Evolutionary conservation across 73 alveolate species (phyloP), one percentile per base, ranked within the genome.

Genomic region (Tetrahymena thermophila): DNA sequence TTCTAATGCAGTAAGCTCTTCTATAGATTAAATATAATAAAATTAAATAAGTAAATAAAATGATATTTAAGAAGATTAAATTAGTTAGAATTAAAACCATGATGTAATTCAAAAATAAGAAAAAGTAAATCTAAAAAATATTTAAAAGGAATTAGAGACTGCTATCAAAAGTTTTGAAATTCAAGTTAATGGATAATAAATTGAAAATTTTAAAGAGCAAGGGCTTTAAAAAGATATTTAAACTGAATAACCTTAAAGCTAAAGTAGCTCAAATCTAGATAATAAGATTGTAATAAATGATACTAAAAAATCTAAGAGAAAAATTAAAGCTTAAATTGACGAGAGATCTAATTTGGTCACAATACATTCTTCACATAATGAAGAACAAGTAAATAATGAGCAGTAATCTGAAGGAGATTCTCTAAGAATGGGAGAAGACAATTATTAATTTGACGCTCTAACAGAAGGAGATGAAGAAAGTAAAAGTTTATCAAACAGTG

Each of bases 361-460:
- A 85, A 95, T 55, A 42, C 94, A 71, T 93, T 94, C 58, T 44
- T 95, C 84, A 15, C 94, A 50, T 89, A 95, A 57, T 85, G 95
- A 55, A 95, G 96, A 95, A 95, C n/a, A 71, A 71, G 89, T 71
- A 7, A 71, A 71, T 21, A 71, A 28, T 13, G 89, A 71, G 23
- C 11, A 95, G 25, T 43, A 95, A 85, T 95, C 96, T 31, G 96
- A 95, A 83, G 96, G 95, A 11, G 96, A 95, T 85, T 85, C 95
- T 34, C 56, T 95, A 16, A 95, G 96, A 95, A 85, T 95, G 42
- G 85, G 95, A 85, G 93, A 95, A 85, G 96, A 95, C 31, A 71
- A 71, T n/a, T 71, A 71, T 71, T 25, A 71, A 71, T 71, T 71
- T 71, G 89, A 71, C n/a, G 89, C 37, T n/a, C 37, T 71, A 4